Base-by-base conservation (phyloP, 805 yeast genomes). In the Pichia scutulata region DNA sequence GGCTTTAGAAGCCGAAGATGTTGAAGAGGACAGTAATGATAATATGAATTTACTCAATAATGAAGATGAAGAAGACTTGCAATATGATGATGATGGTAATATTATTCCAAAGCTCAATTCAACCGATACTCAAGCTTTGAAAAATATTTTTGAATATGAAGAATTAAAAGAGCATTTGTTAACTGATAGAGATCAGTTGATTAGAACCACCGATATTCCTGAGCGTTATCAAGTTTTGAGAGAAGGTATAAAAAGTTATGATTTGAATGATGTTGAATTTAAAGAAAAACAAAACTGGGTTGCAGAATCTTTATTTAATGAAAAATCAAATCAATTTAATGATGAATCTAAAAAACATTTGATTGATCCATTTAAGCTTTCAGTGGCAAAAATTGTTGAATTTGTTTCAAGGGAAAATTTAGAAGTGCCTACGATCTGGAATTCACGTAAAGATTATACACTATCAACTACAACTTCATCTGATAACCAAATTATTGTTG, bases 341-440 rank as follows among this genome's bases (percentile, higher is more conserved):
- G 73, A 69, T 23, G 66, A 60, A 36, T 72, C 69, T 22, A 53
- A 54, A 14, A 58, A 60, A 23, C 52, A 57, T 43, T 60, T 70
- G 24, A 69, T 67, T 16, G 84, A 84, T 19, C 67, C 70, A 4
- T 86, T 89, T 67, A 73, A 73, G 50, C 76, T 73, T 39, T 84
- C 96, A 1, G 86, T 93, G 7, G 78, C 80, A 13, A 81, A 77
- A 67, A 87, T 76, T 43, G 83, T 78, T 60, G 86, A 74, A 61
- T 89, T 81, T 56, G 71, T 93, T 28, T 75, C 89, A 14, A 81
- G 80, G 58, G 95, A 90, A 45, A 76, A 82, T 52, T 75, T 85
- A 55, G 99, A 93, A 64, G 96, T 92, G 6, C 98, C 99, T 12
- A 87, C 89, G 60, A 89, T 93, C 53, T 89, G 96, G 86, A 86